Conservation (phyloP, 1,139 yeast genomes). For the Hemisphaericaspora xylanilytica region DNA sequence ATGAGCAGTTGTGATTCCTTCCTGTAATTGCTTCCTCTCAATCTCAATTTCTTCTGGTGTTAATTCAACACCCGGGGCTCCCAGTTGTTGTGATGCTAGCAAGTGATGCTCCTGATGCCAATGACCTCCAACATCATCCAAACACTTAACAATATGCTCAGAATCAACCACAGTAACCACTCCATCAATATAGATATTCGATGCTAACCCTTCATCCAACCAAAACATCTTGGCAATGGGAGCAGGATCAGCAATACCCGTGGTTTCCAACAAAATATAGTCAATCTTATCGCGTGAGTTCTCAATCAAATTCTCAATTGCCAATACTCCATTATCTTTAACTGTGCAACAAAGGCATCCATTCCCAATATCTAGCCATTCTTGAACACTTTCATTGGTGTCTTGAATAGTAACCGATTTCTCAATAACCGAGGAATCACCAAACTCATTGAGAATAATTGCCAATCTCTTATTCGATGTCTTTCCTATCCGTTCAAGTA, state of each 20-base stretch:
- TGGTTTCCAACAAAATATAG: constrained; percentile 86
- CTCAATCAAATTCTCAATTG: constrained; percentile 83
- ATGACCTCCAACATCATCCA: constrained; percentile 68
- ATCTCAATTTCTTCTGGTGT: constrained; percentile 34
- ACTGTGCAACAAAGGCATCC: constrained; percentile 97
- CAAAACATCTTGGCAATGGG: constrained; percentile 97
- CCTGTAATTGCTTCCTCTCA: constrained; percentile 29
- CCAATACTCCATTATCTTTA: constrained; percentile 89
- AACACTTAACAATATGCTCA: constrained; percentile 60
- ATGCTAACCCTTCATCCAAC: constrained; percentile 85
- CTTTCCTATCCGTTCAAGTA: constrained; percentile 70
- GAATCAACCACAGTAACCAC: constrained; percentile 90
- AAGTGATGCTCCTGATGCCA: constrained; percentile 46
- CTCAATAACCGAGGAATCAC: constrained; percentile 86
- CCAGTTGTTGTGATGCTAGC: constrained; percentile 18
- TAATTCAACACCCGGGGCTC: constrained; percentile 16
- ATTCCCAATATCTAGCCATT: constrained; percentile 94
- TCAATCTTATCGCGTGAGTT: constrained; percentile 75
- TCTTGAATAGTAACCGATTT: constrained; percentile 78
- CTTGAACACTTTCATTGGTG: constrained; percentile 61
- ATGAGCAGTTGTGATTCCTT: constrained; percentile 78
- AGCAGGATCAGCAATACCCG: constrained; percentile 98
- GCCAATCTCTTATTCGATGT: constrained; percentile 75
- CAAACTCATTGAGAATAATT: constrained; percentile 87
- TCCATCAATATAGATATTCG: constrained; percentile 87